phyloP scores from a whole-genome alignment of 2,329 filamentous ascomycete species.

The Diaporthe sp. region DNA sequence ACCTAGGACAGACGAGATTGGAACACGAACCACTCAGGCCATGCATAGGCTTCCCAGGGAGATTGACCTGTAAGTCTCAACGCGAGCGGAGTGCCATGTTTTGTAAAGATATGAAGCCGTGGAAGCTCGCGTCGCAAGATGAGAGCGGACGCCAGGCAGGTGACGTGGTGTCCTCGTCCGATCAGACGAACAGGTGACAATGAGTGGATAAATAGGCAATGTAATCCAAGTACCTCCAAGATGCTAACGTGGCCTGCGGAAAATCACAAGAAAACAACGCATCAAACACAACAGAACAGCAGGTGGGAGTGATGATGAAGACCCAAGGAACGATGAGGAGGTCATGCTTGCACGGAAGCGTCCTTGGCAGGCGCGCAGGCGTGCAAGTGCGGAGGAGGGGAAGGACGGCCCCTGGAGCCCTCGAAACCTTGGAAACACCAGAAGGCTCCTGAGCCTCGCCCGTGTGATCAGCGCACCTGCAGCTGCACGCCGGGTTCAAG shows the following conservation, averaged over 20 bases:
- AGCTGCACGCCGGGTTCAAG: not conserved
- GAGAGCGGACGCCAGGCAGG: slow-evolving; percentile 16
- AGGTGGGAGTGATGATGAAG: slow-evolving; percentile 17
- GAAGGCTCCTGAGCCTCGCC: not conserved
- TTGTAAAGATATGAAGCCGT: not conserved
- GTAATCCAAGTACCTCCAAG: not conserved
- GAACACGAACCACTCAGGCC: not conserved
- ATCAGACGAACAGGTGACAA: slow-evolving; percentile 11
- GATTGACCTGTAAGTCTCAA: slow-evolving; percentile 3
- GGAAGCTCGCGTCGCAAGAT: not conserved
- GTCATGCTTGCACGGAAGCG: slow-evolving; percentile 5
- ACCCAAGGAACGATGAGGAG: slow-evolving; percentile 18
- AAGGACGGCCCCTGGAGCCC: not conserved
- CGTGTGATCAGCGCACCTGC: slow-evolving; percentile 26
- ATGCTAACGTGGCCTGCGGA: not conserved
- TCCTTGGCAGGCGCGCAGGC: slow-evolving; percentile 14
- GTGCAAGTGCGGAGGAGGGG: slow-evolving; percentile 15
- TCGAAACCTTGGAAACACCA: not conserved
- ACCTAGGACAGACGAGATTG: slow-evolving; percentile 7
- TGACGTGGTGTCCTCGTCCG: slow-evolving; percentile 18
- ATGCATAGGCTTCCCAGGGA: not conserved
- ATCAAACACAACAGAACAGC: not conserved
- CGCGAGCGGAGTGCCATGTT: slow-evolving; percentile 14
- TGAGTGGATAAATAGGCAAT: not conserved
- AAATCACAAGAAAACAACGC: slow-evolving; percentile 1